These are phyloP conservation scores for Heliocybe sulcata DNA, from an alignment of 1,284 basidiomycete genomes.

Conservation along the genomic window DNA sequence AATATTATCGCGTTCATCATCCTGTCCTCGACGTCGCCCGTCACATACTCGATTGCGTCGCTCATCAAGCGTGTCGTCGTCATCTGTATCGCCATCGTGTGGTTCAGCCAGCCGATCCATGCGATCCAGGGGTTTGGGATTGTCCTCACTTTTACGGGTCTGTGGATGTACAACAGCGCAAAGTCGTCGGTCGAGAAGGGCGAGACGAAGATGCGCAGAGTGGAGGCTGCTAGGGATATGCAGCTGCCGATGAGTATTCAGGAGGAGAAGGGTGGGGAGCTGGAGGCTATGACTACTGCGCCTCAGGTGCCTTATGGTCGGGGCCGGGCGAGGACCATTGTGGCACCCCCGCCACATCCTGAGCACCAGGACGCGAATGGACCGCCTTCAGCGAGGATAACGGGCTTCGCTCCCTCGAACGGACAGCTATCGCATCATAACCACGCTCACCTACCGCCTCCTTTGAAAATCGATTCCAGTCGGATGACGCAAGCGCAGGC, in stretches of 20 bases:
- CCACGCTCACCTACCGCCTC: conserved; percentile 11
- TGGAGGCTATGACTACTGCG: conserved; percentile 2
- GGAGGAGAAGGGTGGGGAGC: conserved; percentile 28
- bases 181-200: conserved; percentile 92
- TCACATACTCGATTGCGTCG: conserved; percentile 98
- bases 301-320: background rate
- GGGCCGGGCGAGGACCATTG: background rate
- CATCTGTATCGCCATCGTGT: conserved; percentile 95
- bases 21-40: conserved; percentile 91
- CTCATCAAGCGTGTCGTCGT: conserved; percentile 98
- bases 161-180: conserved; percentile 95
- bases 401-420: background rate
- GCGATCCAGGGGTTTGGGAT: conserved; percentile 86
- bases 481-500: conserved; percentile 11
- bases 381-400: background rate
- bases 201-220: conserved; percentile 78
- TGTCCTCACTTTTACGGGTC: conserved; percentile 79
- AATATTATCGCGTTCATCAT: conserved; percentile 98
- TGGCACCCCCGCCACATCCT: background rate
- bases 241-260: conserved; percentile 60
- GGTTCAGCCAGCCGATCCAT: conserved; percentile 91
- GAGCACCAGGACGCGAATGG: background rate
- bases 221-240: conserved; percentile 75
- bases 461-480: conserved; percentile 23
- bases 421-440: background rate